These are phyloP conservation scores for Kwoniella shandongensis DNA, from an alignment of 768 basidiomycete species.

Conservation along the genomic window DNA sequence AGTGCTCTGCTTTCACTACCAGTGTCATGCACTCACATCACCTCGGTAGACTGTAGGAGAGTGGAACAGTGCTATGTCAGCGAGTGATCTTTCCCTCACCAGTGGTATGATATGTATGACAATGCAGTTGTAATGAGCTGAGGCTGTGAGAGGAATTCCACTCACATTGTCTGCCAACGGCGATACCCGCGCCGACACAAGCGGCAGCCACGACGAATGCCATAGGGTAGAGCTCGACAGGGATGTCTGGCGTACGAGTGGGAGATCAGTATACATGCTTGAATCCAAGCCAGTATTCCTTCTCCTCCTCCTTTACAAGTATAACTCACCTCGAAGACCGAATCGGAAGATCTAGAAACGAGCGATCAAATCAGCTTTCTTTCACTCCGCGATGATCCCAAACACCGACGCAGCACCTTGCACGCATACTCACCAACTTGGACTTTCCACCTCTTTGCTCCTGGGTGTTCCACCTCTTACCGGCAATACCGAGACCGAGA, in stretches of 20 bases:
- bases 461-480: constrained; percentile 33
- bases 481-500: constrained; percentile 25
- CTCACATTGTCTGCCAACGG: constrained; percentile 38
- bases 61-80: background rate
- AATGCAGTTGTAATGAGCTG: background rate
- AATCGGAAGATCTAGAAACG: constrained; percentile 48
- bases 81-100: too few species aligned
- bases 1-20: too few species aligned
- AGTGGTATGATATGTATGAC: background rate
- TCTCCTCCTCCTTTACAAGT: too few species aligned
- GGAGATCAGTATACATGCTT: background rate
- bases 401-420: background rate
- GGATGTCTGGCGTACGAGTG: constrained; percentile 34
- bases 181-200: constrained; percentile 45
- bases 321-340: constrained; percentile 42
- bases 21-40: constrained; percentile 32
- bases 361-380: constrained; percentile 7
- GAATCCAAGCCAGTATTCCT: background rate
- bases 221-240: constrained; percentile 53
- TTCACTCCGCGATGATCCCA: too few species aligned
- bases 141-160: background rate
- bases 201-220: constrained; percentile 48
- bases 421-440: constrained; percentile 51
- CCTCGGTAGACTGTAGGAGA: constrained; percentile 40
- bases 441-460: constrained; percentile 44